Evolutionary conservation across 2,329 filamentous ascomycete genomes (phyloP).

Genomic region (Mycosphaerelloides madeirae): DNA sequence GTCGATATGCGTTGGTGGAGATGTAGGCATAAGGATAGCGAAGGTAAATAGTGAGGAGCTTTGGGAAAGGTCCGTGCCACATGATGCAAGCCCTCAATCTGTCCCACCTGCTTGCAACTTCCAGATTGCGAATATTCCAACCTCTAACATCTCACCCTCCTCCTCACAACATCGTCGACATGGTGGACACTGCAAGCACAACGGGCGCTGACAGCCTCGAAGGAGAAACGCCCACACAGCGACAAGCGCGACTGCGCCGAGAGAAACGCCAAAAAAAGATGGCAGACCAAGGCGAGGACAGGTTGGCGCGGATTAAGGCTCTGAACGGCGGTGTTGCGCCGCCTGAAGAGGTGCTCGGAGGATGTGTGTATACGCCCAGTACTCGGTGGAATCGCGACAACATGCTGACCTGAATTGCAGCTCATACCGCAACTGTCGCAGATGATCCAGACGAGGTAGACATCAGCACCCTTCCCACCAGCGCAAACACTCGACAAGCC

Average conservation of each 20-base stretch:
- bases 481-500: constrained; percentile 7
- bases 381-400: neutral
- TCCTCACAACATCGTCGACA: constrained; percentile 6
- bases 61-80: no score
- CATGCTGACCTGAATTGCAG: constrained; percentile 16
- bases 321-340: constrained; percentile 49
- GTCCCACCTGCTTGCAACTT: no score
- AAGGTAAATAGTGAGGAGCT: no score
- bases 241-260: constrained; percentile 68
- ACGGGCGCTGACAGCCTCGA: constrained; percentile 23
- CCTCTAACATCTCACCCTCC: neutral
- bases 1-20: no score
- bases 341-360: constrained; percentile 29
- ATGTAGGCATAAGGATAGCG: no score
- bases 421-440: constrained; percentile 34
- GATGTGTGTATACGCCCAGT: constrained; percentile 12
- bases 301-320: constrained; percentile 71
- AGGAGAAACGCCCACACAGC: constrained; percentile 42
- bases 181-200: constrained; percentile 27
- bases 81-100: no score
- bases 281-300: constrained; percentile 62
- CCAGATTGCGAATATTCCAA: no score
- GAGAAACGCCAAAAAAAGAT: constrained; percentile 77
- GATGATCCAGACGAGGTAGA: constrained; percentile 70
- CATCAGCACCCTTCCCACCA: constrained; percentile 43